Conservation (phyloP, 441 rosid species). For the Populus hybrid region DNA sequence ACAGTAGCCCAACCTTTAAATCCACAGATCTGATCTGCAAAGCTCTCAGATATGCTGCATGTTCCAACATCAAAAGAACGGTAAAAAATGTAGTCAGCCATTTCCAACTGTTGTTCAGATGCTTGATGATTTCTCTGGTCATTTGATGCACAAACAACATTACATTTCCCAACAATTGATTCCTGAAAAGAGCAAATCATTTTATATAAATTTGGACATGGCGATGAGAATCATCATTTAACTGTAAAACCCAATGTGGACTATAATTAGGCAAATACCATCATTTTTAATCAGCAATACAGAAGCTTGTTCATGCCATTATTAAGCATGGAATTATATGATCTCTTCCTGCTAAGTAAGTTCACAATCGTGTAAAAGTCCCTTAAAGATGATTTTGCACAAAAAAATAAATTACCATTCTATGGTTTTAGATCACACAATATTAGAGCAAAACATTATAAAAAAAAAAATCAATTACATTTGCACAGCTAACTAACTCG, state of each 20-base stretch:
- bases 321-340: too few relatives aligned
- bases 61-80: slow-evolving; percentile 45
- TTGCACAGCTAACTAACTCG: neutral
- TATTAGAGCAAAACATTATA: neutral
- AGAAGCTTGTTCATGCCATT: too few relatives aligned
- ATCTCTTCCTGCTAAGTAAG: too few relatives aligned
- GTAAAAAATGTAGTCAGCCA: slow-evolving; percentile 44
- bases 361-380: too few relatives aligned
- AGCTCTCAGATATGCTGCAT: slow-evolving; percentile 24
- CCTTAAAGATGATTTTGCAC: too few relatives aligned
- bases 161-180: slow-evolving; percentile 43
- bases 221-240: too few relatives aligned
- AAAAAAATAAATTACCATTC: too few relatives aligned
- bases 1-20: slow-evolving; percentile 39
- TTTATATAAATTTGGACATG: neutral
- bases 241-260: too few relatives aligned
- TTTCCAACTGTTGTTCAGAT: slow-evolving; percentile 28
- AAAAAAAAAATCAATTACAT: neutral
- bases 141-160: slow-evolving; percentile 48
- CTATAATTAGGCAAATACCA: too few relatives aligned
- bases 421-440: too few relatives aligned
- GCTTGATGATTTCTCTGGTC: slow-evolving; percentile 50
- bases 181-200: slow-evolving; percentile 33
- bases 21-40: slow-evolving; percentile 45
- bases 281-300: too few relatives aligned